A percentile compares a stretch with the other conserved stretches of the same genome.
Evolutionary conservation across 2,329 filamentous ascomycete species (phyloP).

Genomic region (Parastagonospora avenae): DNA sequence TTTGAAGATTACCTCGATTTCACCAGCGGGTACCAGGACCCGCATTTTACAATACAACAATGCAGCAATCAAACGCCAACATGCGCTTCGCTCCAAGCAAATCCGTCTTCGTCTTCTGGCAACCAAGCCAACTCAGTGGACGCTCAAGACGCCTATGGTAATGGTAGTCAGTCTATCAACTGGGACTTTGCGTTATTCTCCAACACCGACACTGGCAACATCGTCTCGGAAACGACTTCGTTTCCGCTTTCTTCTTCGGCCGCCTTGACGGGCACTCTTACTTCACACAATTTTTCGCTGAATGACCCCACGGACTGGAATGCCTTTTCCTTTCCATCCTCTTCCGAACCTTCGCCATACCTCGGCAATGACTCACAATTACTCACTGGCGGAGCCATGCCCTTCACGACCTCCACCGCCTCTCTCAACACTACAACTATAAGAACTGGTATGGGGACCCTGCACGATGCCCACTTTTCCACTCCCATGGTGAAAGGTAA

Average conservation of each 20-base stretch:
- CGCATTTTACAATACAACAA: conserved; percentile 39
- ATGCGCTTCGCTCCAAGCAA: conserved; percentile 29
- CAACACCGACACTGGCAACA: conserved; percentile 23
- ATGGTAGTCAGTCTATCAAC: conserved; percentile 30
- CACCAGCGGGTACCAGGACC: conserved; percentile 42
- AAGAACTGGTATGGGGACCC: conserved; percentile 16
- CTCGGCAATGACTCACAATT: conserved; percentile 22
- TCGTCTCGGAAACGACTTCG: conserved; percentile 24
- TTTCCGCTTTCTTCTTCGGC: conserved; percentile 30
- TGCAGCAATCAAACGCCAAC: conserved; percentile 32
- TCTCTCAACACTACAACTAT: conserved; percentile 22
- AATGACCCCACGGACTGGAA: conserved; percentile 31
- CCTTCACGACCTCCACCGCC: conserved; percentile 16
- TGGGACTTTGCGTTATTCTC: conserved; percentile 37
- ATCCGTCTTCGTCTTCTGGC: conserved; percentile 28
- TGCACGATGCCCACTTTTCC: conserved; percentile 23
- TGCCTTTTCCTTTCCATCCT: conserved; percentile 24
- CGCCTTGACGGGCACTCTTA: conserved; percentile 20
- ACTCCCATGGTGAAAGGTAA: conserved; percentile 36
- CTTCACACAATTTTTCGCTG: conserved; percentile 24
- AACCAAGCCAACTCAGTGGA: conserved; percentile 28
- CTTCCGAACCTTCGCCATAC: conserved; percentile 8
- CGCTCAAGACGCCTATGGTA: conserved; percentile 31
- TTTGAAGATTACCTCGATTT: conserved; percentile 45
- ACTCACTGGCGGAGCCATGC: conserved; percentile 16